phyloP scores from a whole-genome alignment of 2,329 filamentous ascomycete genomes.

The Fusarium marasasianum region DNA sequence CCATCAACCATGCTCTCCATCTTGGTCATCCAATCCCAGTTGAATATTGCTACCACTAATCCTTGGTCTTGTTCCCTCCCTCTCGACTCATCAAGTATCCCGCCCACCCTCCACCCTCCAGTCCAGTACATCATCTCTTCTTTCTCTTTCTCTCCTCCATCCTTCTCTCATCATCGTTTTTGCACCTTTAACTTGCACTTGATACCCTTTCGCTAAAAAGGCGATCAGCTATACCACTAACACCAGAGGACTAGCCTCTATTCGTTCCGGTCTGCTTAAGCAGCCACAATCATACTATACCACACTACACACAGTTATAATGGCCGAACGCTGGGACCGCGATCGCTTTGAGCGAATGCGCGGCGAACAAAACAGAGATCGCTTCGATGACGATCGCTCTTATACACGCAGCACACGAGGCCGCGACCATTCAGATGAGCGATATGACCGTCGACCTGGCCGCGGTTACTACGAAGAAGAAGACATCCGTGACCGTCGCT shows the following conservation, averaged over 20 bases:
- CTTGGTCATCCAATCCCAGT: constrained; percentile 22
- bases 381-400: constrained; percentile 65
- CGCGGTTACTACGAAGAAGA: constrained; percentile 59
- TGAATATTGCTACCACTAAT: constrained; percentile 18
- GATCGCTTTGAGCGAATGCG: constrained; percentile 59
- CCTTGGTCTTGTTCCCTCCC: constrained; percentile 12
- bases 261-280: constrained; percentile 20
- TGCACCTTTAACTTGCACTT: background rate
- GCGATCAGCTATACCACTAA: constrained; percentile 7
- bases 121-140: constrained; percentile 18
- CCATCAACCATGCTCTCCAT: constrained; percentile 27
- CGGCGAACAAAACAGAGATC: constrained; percentile 56
- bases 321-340: constrained; percentile 61
- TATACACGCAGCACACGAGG: constrained; percentile 50
- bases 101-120: constrained; percentile 38
- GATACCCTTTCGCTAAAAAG: constrained; percentile 9
- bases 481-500: constrained; percentile 60
- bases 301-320: constrained; percentile 19
- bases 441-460: constrained; percentile 56
- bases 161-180: constrained; percentile 2
- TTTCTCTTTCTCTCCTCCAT: constrained; percentile 14
- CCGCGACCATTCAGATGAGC: constrained; percentile 58
- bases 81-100: constrained; percentile 36
- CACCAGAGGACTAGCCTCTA: constrained; percentile 11
- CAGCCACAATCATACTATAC: constrained; percentile 12